Percentiles rank a stretch among this genome's conserved stretches.
Evolutionary conservation across 192 early-diverging fungal species (phyloP).

Genomic region (Coemansia sp.): DNA sequence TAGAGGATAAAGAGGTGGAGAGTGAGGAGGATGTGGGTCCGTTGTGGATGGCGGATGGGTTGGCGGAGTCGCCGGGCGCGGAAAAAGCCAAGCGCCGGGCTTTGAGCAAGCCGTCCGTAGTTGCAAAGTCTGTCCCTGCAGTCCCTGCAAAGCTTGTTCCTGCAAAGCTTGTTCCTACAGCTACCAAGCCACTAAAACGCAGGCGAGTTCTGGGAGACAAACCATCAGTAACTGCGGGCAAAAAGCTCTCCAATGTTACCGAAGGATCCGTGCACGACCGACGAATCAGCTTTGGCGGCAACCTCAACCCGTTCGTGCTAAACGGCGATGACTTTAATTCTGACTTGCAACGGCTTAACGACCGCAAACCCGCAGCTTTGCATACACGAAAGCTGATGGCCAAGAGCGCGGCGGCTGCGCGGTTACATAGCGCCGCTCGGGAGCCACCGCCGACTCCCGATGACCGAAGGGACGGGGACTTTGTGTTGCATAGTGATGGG

Average conservation of each 20-base stretch:
- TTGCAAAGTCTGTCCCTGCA: neutral
- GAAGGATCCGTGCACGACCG: conserved; percentile 51
- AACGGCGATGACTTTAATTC: conserved; percentile 41
- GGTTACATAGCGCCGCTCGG: conserved; percentile 18
- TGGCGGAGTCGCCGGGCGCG: conserved; percentile 47
- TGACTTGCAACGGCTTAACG: conserved; percentile 27
- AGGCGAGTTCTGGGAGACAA: conserved; percentile 19
- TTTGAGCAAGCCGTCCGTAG: neutral
- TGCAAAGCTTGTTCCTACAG: neutral
- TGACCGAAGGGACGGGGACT: conserved; percentile 34
- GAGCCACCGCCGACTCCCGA: conserved; percentile 39
- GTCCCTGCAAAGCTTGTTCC: neutral
- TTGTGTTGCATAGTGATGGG: conserved; percentile 21
- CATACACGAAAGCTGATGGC: conserved; percentile 21
- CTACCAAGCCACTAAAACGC: conserved; percentile 10
- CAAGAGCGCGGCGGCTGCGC: conserved; percentile 38
- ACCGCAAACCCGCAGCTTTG: conserved; percentile 6
- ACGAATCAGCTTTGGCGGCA: conserved; percentile 48
- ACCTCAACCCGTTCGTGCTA: conserved; percentile 42
- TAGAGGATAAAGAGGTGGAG: conserved; percentile 3
- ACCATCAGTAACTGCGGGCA: neutral
- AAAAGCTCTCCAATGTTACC: conserved; percentile 12
- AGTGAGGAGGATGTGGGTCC: conserved; percentile 21
- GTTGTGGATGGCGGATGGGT: conserved; percentile 41
- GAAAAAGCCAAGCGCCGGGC: conserved; percentile 45